A percentile compares a stretch with the other conserved stretches of the same genome.
Evolutionary conservation across 805 yeast species (phyloP).

Genomic region (Yarrowia sp.): DNA sequence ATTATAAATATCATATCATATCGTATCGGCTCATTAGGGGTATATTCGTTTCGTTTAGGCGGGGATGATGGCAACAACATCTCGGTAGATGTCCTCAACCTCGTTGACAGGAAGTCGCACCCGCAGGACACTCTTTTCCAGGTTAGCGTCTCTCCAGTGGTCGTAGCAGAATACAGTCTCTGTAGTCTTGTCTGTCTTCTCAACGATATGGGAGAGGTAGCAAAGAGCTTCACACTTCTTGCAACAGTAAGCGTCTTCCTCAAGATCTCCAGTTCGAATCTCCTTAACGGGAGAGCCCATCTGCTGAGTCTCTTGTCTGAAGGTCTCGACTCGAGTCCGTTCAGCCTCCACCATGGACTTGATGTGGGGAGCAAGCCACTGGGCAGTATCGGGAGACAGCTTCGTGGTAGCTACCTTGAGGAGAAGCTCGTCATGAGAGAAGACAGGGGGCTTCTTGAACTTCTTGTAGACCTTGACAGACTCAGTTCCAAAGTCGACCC

Average conservation of each 20-base stretch:
- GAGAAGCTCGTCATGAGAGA: slow-evolving; percentile 51
- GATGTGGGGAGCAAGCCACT: slow-evolving; percentile 42
- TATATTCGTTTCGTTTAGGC: background rate
- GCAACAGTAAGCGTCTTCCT: slow-evolving; percentile 44
- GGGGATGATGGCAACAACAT: slow-evolving; percentile 7
- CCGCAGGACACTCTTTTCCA: background rate
- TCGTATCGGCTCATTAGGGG: slow-evolving; percentile 10
- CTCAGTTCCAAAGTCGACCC: slow-evolving; percentile 50
- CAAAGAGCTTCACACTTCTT: slow-evolving; percentile 43
- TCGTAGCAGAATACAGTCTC: slow-evolving; percentile 33
- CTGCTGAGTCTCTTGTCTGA: slow-evolving; percentile 6
- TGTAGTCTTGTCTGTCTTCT: slow-evolving; percentile 11
- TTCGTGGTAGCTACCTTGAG: slow-evolving; percentile 43
- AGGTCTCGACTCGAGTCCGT: background rate
- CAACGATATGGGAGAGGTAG: slow-evolving; percentile 44
- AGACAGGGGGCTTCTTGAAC: slow-evolving; percentile 48
- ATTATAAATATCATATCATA: slow-evolving; percentile 21
- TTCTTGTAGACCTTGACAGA: slow-evolving; percentile 47
- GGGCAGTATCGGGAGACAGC: slow-evolving; percentile 42
- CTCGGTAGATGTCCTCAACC: slow-evolving; percentile 12
- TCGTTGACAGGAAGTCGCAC: slow-evolving; percentile 9
- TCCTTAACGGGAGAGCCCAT: slow-evolving; percentile 11
- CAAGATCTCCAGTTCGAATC: slow-evolving; percentile 39
- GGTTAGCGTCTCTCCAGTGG: slow-evolving; percentile 29
- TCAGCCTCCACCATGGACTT: slow-evolving; percentile 33